Evolutionary conservation across 768 basidiomycete species (phyloP).

Genomic region (Tricholoma sp.): DNA sequence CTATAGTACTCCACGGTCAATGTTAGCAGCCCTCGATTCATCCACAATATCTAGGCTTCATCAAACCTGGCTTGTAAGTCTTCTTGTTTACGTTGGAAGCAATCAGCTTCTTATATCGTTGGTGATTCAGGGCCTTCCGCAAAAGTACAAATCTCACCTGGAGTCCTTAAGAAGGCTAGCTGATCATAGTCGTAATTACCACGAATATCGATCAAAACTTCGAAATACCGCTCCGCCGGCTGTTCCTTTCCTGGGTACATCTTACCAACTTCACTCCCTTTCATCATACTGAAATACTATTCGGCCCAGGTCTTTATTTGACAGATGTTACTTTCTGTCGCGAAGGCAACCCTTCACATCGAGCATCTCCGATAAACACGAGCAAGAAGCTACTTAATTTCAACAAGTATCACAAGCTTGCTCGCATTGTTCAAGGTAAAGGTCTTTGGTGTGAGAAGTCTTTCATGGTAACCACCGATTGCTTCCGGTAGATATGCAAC

Average conservation of each 20-base stretch:
- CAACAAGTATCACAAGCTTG: conserved; percentile 92
- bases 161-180: conserved; percentile 80
- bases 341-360: conserved; percentile 86
- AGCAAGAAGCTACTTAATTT: conserved; percentile 88
- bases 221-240: conserved; percentile 89
- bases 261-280: conserved; percentile 6
- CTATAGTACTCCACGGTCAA: conserved; percentile 88
- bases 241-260: conserved; percentile 87
- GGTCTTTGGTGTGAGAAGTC: neutral
- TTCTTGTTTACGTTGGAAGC: neutral
- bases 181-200: conserved; percentile 86
- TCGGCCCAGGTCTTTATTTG: conserved; percentile 64
- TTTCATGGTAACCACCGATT: neutral
- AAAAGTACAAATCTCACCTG: conserved; percentile 78
- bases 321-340: conserved; percentile 94
- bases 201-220: conserved; percentile 84
- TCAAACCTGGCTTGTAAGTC: conserved; percentile 88
- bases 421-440: conserved; percentile 76
- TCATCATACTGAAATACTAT: neutral
- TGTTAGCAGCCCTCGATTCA: conserved; percentile 92
- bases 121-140: conserved; percentile 59
- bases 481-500: conserved; percentile 68
- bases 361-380: conserved; percentile 71
- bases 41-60: conserved; percentile 89
- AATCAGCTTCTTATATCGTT: neutral